A percentile compares a stretch with the other conserved stretches of the same genome.
These are phyloP conservation scores for Saturnispora ahearnii DNA, from an alignment of 805 yeast species.

Conservation along the genomic window DNA sequence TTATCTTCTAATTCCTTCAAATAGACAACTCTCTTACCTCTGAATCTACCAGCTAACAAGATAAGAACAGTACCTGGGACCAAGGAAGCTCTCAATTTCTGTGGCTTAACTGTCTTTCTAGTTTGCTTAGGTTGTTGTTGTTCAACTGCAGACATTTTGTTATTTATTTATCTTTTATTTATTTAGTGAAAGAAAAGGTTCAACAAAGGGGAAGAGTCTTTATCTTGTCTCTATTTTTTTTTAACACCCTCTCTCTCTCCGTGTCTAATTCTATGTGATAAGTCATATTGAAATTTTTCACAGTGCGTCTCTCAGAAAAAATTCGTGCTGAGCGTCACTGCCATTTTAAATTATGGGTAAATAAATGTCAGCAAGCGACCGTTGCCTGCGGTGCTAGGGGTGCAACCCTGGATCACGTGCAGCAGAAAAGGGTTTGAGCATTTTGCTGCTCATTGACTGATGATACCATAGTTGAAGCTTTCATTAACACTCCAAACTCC, in stretches of 20 bases:
- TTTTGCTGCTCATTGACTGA: neutral
- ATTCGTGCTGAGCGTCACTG: neutral
- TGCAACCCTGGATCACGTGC: constrained; percentile 7
- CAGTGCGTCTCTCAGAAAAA: neutral
- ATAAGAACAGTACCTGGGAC: constrained; percentile 48
- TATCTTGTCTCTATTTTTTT: neutral
- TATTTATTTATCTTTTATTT: neutral
- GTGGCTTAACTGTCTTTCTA: constrained; percentile 90
- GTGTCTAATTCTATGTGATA: neutral
- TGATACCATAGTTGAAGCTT: neutral
- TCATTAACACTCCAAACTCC: constrained; percentile 2
- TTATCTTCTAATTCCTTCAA: constrained; percentile 95
- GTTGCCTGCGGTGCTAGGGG: constrained; percentile 5
- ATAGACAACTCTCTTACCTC: constrained; percentile 99
- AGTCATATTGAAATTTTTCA: neutral
- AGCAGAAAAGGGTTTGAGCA: neutral
- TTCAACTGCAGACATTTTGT: constrained; percentile 43
- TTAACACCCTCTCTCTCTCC: neutral
- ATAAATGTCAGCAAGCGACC: neutral
- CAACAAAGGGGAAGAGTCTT: neutral
- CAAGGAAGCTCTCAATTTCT: constrained; percentile 76
- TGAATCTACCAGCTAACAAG: constrained; percentile 97
- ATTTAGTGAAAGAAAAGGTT: neutral
- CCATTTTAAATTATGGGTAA: neutral
- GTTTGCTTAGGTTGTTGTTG: constrained; percentile 79